Conservation (phyloP, 306 rosid genomes). For the Lathyrus sativus region DNA sequence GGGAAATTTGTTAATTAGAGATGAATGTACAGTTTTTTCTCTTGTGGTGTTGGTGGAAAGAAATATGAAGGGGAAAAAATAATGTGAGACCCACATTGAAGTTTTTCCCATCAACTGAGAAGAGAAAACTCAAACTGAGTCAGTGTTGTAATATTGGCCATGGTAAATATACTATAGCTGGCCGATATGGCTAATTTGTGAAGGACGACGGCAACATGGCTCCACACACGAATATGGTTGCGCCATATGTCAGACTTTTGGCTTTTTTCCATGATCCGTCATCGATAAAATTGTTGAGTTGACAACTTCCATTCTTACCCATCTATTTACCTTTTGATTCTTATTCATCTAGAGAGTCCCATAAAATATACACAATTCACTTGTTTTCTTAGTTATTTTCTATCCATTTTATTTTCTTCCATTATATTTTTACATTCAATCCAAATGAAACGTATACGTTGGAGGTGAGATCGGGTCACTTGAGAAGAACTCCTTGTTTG, state of each 20-base stretch:
- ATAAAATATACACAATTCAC: too few species aligned
- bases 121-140: background rate
- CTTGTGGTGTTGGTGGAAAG: background rate
- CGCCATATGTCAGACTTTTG: too few species aligned
- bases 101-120: background rate
- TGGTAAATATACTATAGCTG: too few species aligned
- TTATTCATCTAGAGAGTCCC: background rate
- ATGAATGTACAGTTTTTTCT: background rate
- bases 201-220: too few species aligned
- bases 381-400: background rate
- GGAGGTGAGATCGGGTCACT: background rate
- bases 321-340: slow-evolving; percentile 3
- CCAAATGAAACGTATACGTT: slow-evolving; percentile 4
- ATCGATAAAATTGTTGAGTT: background rate
- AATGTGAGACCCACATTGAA: slow-evolving; percentile 1
- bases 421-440: background rate
- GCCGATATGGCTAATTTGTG: too few species aligned
- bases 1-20: background rate
- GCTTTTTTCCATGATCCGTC: too few species aligned
- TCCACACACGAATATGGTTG: too few species aligned
- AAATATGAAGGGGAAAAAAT: background rate
- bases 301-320: background rate
- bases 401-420: background rate
- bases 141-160: too few species aligned
- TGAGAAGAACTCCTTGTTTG: slow-evolving; percentile 9